Conservation (phyloP, 768 basidiomycete species). For the Megacollybia marginata region DNA sequence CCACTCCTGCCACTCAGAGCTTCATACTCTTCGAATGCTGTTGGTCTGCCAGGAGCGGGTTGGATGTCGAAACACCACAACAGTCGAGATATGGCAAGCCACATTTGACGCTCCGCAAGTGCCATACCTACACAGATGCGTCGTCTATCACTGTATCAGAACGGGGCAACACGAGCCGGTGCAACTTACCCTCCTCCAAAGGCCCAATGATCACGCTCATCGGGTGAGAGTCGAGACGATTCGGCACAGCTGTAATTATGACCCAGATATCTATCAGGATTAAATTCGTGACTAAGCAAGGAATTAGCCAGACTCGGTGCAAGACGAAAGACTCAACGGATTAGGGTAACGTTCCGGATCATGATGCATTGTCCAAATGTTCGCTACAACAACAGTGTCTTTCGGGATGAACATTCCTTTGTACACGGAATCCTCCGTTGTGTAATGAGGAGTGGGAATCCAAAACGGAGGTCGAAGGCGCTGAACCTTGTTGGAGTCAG, state of each 20-base stretch:
- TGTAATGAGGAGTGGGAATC: conserved; percentile 33
- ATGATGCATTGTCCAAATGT: conserved; percentile 19
- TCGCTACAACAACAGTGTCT: conserved; percentile 30
- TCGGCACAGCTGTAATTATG: conserved; percentile 20
- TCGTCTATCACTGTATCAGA: conserved; percentile 8
- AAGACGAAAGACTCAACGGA: conserved; percentile 9
- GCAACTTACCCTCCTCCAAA: conserved; percentile 27
- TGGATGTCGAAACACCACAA: conserved; percentile 26
- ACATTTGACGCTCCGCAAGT: conserved; percentile 28
- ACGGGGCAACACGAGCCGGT: neutral
- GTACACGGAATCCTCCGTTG: conserved; percentile 32
- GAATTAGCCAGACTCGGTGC: neutral
- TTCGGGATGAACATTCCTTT: conserved; percentile 32
- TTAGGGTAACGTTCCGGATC: conserved; percentile 18
- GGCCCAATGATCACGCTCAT: conserved; percentile 27
- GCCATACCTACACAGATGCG: conserved; percentile 26
- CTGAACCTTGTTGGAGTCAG: conserved; percentile 17
- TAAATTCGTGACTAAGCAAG: conserved; percentile 13
- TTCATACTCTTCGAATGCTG: conserved; percentile 26
- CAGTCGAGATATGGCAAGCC: conserved; percentile 25
- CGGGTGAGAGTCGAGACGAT: conserved; percentile 21
- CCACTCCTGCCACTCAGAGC: conserved; percentile 25
- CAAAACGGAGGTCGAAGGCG: conserved; percentile 31
- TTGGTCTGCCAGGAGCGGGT: conserved; percentile 22
- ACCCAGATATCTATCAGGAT: conserved; percentile 28